These are phyloP conservation scores for Pythium pyrilobum DNA, from an alignment of 352 stramenopile species.

Conservation along the genomic window DNA sequence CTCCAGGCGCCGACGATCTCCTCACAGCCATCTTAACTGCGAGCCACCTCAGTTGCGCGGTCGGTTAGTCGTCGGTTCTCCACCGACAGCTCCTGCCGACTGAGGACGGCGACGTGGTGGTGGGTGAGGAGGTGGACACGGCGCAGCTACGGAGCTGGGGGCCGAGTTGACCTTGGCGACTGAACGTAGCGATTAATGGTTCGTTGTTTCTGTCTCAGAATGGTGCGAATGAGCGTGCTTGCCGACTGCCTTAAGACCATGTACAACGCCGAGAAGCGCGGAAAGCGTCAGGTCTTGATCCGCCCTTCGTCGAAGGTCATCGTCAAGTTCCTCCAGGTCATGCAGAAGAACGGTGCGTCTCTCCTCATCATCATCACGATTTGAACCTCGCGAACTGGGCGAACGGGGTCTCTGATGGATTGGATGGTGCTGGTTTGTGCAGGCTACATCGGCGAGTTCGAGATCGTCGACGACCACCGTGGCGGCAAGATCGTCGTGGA, in stretches of 20 bases:
- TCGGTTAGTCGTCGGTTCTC: no score
- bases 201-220: constrained; percentile 45
- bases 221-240: constrained; percentile 99
- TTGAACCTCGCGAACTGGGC: no score
- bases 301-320: constrained; percentile 99
- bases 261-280: constrained; percentile 99
- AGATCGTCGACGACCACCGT: constrained; percentile 99
- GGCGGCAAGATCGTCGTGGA: constrained; percentile 98
- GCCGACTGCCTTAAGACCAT: constrained; percentile 99
- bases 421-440: not conserved
- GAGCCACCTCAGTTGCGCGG: no score
- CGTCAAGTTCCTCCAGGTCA: constrained; percentile 99
- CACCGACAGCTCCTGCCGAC: no score
- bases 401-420: not conserved
- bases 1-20: no score
- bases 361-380: not conserved
- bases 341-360: constrained; percentile 98
- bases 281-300: constrained; percentile 99
- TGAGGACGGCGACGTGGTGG: no score
- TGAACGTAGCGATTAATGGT: constrained; percentile 36
- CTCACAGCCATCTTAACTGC: no score
- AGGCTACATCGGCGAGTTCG: constrained; percentile 99
- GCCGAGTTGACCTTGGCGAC: constrained; percentile 56
- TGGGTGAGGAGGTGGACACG: not conserved
- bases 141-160: constrained; percentile 10